Conservation (phyloP, 129 eudicot genomes). For the Pulicaria dysenterica region DNA sequence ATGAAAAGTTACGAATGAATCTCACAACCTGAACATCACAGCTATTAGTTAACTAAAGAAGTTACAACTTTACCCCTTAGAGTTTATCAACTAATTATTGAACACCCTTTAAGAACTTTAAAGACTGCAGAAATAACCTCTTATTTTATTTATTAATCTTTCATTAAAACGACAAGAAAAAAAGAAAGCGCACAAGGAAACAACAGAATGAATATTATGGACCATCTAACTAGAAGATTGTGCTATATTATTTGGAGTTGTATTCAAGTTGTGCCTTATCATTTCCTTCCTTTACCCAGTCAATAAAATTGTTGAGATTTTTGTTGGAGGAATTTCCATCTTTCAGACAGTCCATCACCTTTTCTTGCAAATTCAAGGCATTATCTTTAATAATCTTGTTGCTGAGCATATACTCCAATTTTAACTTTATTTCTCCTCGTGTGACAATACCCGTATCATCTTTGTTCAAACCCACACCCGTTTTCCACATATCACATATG, state of each 20-base stretch:
- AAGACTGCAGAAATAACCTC: too few relatives aligned
- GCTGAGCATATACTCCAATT: constrained; percentile 45
- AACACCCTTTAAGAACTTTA: too few relatives aligned
- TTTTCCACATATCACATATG: constrained; percentile 53
- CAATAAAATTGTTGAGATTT: constrained; percentile 38
- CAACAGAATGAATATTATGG: too few relatives aligned
- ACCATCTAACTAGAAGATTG: background rate
- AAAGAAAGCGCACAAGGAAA: too few relatives aligned
- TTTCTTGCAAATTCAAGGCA: constrained; percentile 37
- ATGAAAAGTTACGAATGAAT: too few relatives aligned
- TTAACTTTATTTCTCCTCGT: constrained; percentile 42
- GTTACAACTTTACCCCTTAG: too few relatives aligned
- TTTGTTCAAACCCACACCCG: constrained; percentile 44
- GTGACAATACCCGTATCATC: constrained; percentile 46
- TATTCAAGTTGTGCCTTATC: background rate
- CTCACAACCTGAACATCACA: too few relatives aligned
- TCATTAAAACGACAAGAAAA: too few relatives aligned
- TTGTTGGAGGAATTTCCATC: constrained; percentile 45
- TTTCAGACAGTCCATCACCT: background rate
- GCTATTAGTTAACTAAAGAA: too few relatives aligned
- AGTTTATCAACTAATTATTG: too few relatives aligned
- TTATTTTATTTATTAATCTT: too few relatives aligned
- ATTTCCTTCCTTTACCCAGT: constrained; percentile 37
- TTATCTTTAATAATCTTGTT: constrained; percentile 32
- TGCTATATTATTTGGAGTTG: background rate